Evolutionary conservation across 768 basidiomycete species (phyloP).

Genomic region (Boletus sp.): DNA sequence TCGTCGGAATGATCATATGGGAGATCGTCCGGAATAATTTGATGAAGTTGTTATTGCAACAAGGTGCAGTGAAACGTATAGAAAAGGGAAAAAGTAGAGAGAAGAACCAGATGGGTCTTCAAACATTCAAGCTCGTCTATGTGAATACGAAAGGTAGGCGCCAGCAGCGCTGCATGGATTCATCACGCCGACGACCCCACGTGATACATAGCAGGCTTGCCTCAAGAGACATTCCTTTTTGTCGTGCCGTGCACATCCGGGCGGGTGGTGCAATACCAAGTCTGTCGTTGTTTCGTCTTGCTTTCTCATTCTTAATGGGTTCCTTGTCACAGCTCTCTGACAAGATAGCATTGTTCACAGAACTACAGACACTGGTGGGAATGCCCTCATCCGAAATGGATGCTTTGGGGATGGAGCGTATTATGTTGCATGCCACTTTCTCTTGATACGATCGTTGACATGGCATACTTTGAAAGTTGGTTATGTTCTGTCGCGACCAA

Average conservation of each 20-base stretch:
- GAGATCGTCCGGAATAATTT: conserved; percentile 33
- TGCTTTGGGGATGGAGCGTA: conserved; percentile 6
- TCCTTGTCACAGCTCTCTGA: conserved; percentile 36
- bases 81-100: conserved; percentile 6
- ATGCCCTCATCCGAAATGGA: conserved; percentile 13
- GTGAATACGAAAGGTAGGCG: conserved; percentile 6
- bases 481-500: background rate
- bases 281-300: conserved; percentile 27
- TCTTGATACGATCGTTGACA: background rate
- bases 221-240: conserved; percentile 64
- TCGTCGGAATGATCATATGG: conserved; percentile 76
- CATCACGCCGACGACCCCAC: background rate
- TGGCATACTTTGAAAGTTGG: background rate
- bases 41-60: conserved; percentile 28
- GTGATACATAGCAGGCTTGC: background rate
- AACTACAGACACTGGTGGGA: conserved; percentile 31
- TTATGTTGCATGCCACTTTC: background rate
- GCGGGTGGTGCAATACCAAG: conserved; percentile 69
- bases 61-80: background rate
- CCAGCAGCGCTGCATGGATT: background rate
- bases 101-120: conserved; percentile 20
- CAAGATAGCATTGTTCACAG: conserved; percentile 42
- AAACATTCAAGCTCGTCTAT: conserved; percentile 22
- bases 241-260: conserved; percentile 77
- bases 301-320: background rate